Base-by-base conservation (phyloP, 164 flowering plant species). In the Vitis riparia region DNA sequence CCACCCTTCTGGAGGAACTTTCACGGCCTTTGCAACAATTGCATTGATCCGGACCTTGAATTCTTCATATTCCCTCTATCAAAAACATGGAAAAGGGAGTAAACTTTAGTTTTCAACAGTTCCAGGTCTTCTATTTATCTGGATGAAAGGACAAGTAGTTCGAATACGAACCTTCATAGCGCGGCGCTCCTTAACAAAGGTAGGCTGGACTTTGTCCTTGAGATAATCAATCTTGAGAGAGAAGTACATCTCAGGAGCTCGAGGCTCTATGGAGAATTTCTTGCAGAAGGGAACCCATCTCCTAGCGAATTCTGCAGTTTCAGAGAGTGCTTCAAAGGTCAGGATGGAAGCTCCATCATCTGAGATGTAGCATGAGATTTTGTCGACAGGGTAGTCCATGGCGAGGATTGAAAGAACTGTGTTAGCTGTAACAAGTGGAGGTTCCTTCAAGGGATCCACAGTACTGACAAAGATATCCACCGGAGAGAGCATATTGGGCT, bases 321-420 rank as follows among this genome's bases (percentile, higher is more conserved):
- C 98, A 0, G 97, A 90, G 7, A 93, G 76, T 50, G 98, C 76
- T 75, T 95, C 99, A 63, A 95, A 95, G 59, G 96, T 86, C 55
- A 90, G 93, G 94, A 95, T 88, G 53, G 98, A 90, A 69, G 99
- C 99, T 30, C 99, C 98, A 73, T 95, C 98, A 72, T 95, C 99
- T 60, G 99, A 95, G 53, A 95, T 73, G 71, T 93, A 95, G 89
- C 98, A 93, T n/a, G 99, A 95, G 76, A 87, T 80, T 74, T 91
- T 95, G 16, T 92, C 97, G 3, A 92, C 92, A 0, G 99, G 99
- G 52, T 95, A 95, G 79, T 95, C 98, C 87, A 95, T 77, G 55
- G 98, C 96, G 71, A 95, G 73, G 72, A 95, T 91, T 11, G 99
- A 95, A 14, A 95, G 84, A 6, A 95, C 82, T 1, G 99, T 91